Evolutionary conservation across 73 alveolate genomes (phyloP).

Genomic region (Blepharisma japonicum): DNA sequence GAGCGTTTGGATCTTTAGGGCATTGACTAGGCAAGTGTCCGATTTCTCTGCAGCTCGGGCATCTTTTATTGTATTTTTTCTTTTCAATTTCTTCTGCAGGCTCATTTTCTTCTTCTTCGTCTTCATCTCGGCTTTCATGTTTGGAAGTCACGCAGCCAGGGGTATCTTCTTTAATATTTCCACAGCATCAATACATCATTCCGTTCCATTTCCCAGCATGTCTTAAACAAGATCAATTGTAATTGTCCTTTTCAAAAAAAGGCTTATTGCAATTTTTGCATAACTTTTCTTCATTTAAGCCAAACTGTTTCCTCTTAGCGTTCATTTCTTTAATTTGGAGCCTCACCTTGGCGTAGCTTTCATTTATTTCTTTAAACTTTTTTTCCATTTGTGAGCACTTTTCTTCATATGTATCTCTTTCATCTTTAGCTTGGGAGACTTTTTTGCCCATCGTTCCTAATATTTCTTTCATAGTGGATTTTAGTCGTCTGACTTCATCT

Average conservation of each 20-base stretch:
- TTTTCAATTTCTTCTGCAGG: too few species aligned
- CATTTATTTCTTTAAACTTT: conserved; percentile 1
- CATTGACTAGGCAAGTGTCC: neutral
- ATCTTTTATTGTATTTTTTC: neutral
- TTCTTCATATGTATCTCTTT: neutral
- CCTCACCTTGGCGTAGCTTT: neutral
- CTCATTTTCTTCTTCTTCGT: conserved; percentile 40
- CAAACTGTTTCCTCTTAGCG: neutral
- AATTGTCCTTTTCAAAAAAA: conserved; percentile 7
- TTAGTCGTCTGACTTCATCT: neutral
- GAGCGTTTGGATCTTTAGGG: neutral
- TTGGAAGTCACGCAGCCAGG: conserved; percentile 56
- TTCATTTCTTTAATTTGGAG: conserved; percentile 1
- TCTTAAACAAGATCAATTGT: neutral
- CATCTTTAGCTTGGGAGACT: neutral
- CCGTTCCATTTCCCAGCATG: neutral
- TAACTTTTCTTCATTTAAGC: neutral
- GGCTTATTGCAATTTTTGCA: neutral
- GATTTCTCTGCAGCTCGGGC: conserved; percentile 3
- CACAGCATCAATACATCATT: conserved; percentile 69
- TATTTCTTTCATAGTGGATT: neutral
- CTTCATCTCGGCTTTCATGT: conserved; percentile 58
- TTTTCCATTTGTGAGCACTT: neutral
- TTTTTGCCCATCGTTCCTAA: neutral
- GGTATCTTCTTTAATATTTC: conserved; percentile 43